Evolutionary conservation across 2,329 filamentous ascomycete species (phyloP).

Genomic region (Penicillium vulpinum): DNA sequence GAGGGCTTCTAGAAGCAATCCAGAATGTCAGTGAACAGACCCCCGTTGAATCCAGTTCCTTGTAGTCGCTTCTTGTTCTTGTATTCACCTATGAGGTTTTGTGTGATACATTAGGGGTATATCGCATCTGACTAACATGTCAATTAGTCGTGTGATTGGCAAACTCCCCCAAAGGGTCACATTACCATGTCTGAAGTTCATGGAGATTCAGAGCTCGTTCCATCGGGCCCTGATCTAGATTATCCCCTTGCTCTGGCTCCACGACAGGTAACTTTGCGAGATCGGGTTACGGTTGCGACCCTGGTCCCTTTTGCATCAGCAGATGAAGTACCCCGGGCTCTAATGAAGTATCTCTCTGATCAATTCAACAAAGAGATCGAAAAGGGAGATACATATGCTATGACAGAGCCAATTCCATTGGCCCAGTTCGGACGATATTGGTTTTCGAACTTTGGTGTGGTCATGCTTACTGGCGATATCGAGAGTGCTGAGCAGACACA

Average conservation of each 20-base stretch:
- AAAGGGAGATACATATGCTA: conserved; percentile 87
- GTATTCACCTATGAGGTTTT: conserved; percentile 1
- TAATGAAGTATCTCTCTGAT: conserved; percentile 76
- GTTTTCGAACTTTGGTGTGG: conserved; percentile 86
- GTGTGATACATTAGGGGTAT: neutral
- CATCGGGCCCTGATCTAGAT: conserved; percentile 40
- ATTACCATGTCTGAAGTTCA: conserved; percentile 40
- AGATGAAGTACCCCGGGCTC: conserved; percentile 70
- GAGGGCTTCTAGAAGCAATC: conserved; percentile 24
- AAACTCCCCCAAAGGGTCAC: conserved; percentile 17
- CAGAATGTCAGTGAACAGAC: conserved; percentile 27
- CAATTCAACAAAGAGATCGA: conserved; percentile 89
- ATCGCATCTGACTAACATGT: conserved; percentile 31
- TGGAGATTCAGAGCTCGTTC: conserved; percentile 34
- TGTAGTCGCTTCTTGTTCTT: conserved; percentile 5
- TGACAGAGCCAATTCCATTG: conserved; percentile 73
- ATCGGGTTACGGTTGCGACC: conserved; percentile 80
- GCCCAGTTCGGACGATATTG: conserved; percentile 78
- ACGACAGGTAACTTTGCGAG: conserved; percentile 76
- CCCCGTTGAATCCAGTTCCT: conserved; percentile 9
- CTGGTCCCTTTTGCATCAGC: conserved; percentile 79
- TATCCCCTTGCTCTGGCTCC: conserved; percentile 70
- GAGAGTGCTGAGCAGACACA: conserved; percentile 58
- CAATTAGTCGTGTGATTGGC: conserved; percentile 39
- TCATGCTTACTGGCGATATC: conserved; percentile 81